Evolutionary conservation across 768 basidiomycete species (phyloP).

Genomic region (Mycena indigotica): DNA sequence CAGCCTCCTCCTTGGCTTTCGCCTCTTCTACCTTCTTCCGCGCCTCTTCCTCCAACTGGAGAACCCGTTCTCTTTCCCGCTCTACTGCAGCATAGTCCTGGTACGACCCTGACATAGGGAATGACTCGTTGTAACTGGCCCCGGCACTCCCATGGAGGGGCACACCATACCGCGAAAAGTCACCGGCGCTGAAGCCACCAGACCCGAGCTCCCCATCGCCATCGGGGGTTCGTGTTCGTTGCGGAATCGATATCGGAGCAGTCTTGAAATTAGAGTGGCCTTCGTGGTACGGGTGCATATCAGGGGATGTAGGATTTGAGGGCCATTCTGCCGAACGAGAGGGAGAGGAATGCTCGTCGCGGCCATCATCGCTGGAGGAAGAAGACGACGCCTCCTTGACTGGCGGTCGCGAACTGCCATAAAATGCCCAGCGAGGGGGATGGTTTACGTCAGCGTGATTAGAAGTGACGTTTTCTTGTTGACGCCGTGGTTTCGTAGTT

Average conservation of each 20-base stretch:
- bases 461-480: neutral
- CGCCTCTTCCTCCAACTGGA: neutral
- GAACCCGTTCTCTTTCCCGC: neutral
- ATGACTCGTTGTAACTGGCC: too few relatives aligned
- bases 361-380: neutral
- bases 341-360: neutral
- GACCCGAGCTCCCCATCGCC: neutral
- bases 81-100: too few relatives aligned
- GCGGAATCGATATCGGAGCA: neutral
- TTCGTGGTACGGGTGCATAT: constrained; percentile 1
- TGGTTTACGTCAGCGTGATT: neutral
- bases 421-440: neutral
- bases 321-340: neutral
- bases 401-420: neutral
- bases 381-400: neutral
- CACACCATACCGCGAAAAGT: neutral
- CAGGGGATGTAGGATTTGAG: neutral
- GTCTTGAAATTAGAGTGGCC: neutral
- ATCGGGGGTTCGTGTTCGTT: neutral
- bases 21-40: neutral
- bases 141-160: too few relatives aligned
- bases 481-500: neutral
- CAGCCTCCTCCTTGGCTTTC: neutral
- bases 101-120: too few relatives aligned
- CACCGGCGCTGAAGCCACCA: neutral